These are phyloP conservation scores for Pythium guiyangense DNA, from an alignment of 352 stramenopile genomes.

Conservation along the genomic window DNA sequence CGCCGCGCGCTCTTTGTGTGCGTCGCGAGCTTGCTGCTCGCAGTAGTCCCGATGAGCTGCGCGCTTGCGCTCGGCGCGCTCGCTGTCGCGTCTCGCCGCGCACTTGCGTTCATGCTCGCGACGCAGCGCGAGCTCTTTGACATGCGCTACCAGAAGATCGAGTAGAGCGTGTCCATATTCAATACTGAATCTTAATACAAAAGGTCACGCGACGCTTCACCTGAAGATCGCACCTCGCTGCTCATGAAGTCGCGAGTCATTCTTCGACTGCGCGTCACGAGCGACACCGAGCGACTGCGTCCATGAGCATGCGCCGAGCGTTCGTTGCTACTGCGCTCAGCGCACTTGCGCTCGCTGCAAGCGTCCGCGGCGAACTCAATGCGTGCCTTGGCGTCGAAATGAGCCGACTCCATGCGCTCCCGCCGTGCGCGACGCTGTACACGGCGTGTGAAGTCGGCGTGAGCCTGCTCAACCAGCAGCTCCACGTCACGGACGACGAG, in stretches of 20 bases:
- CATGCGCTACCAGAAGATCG: constrained; percentile 10
- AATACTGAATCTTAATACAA: not conserved
- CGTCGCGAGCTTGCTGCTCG: constrained; percentile 9
- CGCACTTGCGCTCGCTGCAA: not conserved
- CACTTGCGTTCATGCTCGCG: constrained; percentile 17
- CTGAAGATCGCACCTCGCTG: not conserved
- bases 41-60: constrained; percentile 5
- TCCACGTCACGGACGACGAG: constrained; percentile 14
- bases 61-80: not conserved
- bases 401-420: constrained; percentile 21
- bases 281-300: too few species aligned
- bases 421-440: constrained; percentile 36
- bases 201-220: too few species aligned
- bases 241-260: not conserved
- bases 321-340: not conserved
- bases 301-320: constrained; percentile 1
- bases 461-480: constrained; percentile 47
- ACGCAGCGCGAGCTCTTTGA: constrained; percentile 17
- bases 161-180: constrained; percentile 3
- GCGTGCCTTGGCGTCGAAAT: constrained; percentile 58
- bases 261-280: too few species aligned
- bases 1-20: constrained; percentile 10
- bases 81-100: constrained; percentile 7
- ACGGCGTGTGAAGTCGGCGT: constrained; percentile 39
- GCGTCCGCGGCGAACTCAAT: constrained; percentile 30